Base-by-base conservation (phyloP, 2,329 filamentous ascomycete genomes). In the Shiraia sp. region DNA sequence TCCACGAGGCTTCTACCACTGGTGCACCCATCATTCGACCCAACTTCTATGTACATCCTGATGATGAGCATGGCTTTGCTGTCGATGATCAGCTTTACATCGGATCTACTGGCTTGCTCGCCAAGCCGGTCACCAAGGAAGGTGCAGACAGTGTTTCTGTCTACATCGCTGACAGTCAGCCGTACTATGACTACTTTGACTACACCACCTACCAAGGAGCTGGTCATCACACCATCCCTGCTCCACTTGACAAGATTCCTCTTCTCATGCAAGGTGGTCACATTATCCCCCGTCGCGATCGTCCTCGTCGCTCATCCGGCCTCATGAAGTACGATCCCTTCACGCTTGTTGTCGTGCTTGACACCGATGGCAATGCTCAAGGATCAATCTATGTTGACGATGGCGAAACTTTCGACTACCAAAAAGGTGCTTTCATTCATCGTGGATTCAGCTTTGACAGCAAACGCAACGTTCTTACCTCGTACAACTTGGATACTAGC, bases 311-410 rank as follows among this genome's bases (percentile, higher is more conserved):
- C 46, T 95, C 90, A 43, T 88, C 83, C 43, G 85, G 87, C 14
- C 77, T 96, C 32, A 97, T 97, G 93, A 87, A 83, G 59, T 95
- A 85, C 70, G 93, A 99, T 67, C 91, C 95, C 28, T 96, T 96
- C 74, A 99, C 93, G 0, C 81, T 99, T 1, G 85, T 99, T 2
- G 77, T 97, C 2, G 80, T 82, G 0, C 75, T 95, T 12, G 76
- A 81, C 54, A 81, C 82, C 53, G 76, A 80, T 23, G 84, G 86
- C 38, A 81, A 85, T 57, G 90, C 92, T 0, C 80, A 86, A 33
- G 93, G 93, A 19, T 85, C 87, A 34, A 75, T 99, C 6, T 99
- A 99, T 63, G 77, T 90, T 22, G 93, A 99, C 63, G 93, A 99
- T 54, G 93, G 93, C 33, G 91, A 97, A 70, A 88, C 87, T 1